A percentile compares a stretch with the other conserved stretches of the same genome.
Conservation (phyloP, 768 basidiomycete genomes). For the Omphalotus guepiniiformis region DNA sequence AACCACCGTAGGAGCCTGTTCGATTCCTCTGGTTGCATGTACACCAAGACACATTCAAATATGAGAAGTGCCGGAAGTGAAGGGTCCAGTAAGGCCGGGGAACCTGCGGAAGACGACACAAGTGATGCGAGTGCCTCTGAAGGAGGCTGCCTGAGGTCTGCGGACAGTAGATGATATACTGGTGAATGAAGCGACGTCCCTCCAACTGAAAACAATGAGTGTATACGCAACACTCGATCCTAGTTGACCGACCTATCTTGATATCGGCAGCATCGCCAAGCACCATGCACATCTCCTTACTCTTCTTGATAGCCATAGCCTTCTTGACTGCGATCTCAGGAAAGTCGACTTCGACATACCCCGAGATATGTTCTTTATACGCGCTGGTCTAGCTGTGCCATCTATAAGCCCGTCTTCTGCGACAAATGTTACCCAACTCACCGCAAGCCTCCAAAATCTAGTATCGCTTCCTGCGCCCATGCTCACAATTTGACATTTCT, state of each 20-base stretch:
- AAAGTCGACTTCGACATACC: slow-evolving; percentile 91
- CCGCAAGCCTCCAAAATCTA: slow-evolving; percentile 87
- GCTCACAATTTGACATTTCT: slow-evolving; percentile 81
- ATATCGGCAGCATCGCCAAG: slow-evolving; percentile 46
- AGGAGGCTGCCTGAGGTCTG: slow-evolving; percentile 68
- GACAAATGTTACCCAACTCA: slow-evolving; percentile 39
- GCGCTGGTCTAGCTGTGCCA: slow-evolving; percentile 53
- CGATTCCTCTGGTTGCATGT: slow-evolving; percentile 65
- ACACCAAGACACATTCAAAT: slow-evolving; percentile 92
- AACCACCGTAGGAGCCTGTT: slow-evolving; percentile 72
- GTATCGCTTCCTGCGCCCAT: slow-evolving; percentile 96
- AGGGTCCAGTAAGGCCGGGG: slow-evolving; percentile 46
- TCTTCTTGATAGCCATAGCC: slow-evolving; percentile 73
- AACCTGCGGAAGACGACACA: slow-evolving; percentile 20
- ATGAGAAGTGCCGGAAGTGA: slow-evolving; percentile 76
- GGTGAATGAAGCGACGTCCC: slow-evolving; percentile 54
- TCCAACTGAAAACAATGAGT: slow-evolving; percentile 34
- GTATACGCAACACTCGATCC: not conserved
- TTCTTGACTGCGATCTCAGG: slow-evolving; percentile 81
- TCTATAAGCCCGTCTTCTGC: no score
- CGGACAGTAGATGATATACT: slow-evolving; percentile 68
- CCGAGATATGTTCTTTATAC: slow-evolving; percentile 40
- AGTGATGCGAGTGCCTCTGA: slow-evolving; percentile 40
- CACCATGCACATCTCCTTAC: slow-evolving; percentile 45
- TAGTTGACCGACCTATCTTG: slow-evolving; percentile 34